phyloP scores from a whole-genome alignment of 495 filamentous ascomycete species.

The Penicillium turbatum region DNA sequence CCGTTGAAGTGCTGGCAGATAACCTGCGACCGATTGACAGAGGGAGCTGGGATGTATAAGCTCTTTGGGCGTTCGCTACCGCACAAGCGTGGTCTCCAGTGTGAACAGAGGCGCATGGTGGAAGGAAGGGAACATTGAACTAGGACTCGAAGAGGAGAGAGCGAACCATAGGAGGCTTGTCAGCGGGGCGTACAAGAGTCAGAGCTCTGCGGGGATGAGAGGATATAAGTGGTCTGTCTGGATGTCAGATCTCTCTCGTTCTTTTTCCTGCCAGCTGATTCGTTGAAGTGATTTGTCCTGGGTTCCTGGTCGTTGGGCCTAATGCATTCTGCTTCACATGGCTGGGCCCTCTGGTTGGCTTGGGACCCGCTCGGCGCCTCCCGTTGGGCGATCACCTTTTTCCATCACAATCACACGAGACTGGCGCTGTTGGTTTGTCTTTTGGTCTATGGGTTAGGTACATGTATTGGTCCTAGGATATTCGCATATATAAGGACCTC shows the following conservation, averaged over 20 bases:
- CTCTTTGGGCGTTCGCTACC: neutral
- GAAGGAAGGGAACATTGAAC: neutral
- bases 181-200: constrained; percentile 8
- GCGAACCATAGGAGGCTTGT: neutral
- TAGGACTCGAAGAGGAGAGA: neutral
- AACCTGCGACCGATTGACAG: constrained; percentile 8
- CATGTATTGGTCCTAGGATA: too few species aligned
- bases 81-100: neutral
- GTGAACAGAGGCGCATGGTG: constrained; percentile 10
- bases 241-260: constrained; percentile 1
- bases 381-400: constrained; percentile 22
- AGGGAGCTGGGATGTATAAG: neutral
- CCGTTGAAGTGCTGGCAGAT: neutral
- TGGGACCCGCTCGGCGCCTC: constrained; percentile 22
- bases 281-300: constrained; percentile 5
- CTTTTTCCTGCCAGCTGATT: constrained; percentile 6
- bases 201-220: constrained; percentile 15
- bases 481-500: too few species aligned
- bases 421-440: neutral
- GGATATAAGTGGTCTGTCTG: constrained; percentile 14
- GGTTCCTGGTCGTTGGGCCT: constrained; percentile 10
- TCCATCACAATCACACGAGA: constrained; percentile 23
- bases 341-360: constrained; percentile 19
- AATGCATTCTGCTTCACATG: constrained; percentile 31
- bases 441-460: neutral